A percentile compares a stretch with the other conserved stretches of the same genome.
phyloP scores from a whole-genome alignment of 495 filamentous ascomycete species.

The Neurospora sp. region DNA sequence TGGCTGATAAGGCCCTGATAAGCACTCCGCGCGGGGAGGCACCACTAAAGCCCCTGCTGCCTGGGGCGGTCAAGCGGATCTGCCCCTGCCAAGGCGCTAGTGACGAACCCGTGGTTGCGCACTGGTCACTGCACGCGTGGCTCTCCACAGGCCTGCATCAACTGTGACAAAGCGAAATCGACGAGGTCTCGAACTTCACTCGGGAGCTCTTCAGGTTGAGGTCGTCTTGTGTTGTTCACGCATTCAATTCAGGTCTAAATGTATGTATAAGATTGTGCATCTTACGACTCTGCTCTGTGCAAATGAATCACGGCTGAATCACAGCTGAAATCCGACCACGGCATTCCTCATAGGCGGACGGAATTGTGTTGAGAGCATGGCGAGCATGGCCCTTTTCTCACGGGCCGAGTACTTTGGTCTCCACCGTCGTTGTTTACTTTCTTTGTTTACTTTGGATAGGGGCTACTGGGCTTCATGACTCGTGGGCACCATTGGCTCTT shows the following conservation, averaged over 20 bases:
- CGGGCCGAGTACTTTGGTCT: not conserved
- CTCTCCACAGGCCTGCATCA: not conserved
- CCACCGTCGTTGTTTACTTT: not conserved
- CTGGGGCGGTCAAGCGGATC: not conserved
- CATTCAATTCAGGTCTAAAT: not conserved
- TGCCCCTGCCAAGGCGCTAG: not conserved
- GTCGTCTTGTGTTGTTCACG: not conserved
- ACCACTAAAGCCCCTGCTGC: not conserved
- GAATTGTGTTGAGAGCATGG: not conserved
- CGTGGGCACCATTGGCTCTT: not conserved
- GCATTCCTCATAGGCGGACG: not conserved
- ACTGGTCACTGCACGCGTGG: not conserved
- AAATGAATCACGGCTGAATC: not conserved
- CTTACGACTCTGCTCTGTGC: not conserved
- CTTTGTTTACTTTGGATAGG: not conserved
- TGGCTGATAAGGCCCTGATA: not conserved
- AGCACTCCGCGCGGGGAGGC: not conserved
- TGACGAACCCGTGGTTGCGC: not conserved
- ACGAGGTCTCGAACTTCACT: not conserved
- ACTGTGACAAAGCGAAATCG: not conserved
- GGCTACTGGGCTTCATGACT: not conserved
- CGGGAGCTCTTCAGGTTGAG: not conserved
- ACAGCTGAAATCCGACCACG: not conserved
- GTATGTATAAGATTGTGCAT: not conserved
- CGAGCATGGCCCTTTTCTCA: not conserved